phyloP scores from a whole-genome alignment of 495 filamentous ascomycete genomes.

The Umbilicaria muhlenbergii region DNA sequence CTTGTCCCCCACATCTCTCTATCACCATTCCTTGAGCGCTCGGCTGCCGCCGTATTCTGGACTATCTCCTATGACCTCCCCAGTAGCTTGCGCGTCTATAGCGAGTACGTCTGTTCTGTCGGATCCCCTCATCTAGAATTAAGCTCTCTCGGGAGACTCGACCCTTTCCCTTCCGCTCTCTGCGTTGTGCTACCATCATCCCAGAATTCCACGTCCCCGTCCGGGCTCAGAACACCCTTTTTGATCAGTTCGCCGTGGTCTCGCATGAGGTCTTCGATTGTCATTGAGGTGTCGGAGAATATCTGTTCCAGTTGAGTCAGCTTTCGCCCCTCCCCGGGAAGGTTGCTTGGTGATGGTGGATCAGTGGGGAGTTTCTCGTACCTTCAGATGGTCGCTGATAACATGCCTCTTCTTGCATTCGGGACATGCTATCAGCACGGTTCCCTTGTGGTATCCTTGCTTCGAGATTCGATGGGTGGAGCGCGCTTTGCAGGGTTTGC shows the following conservation, averaged over 20 bases:
- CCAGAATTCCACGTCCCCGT: slow-evolving; percentile 37
- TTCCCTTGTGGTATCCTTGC: slow-evolving; percentile 83
- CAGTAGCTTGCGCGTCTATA: no score
- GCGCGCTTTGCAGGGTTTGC: slow-evolving; percentile 63
- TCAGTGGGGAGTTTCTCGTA: slow-evolving; percentile 6
- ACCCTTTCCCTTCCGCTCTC: no score
- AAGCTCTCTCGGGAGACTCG: no score
- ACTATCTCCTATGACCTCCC: no score
- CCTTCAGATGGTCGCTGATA: slow-evolving; percentile 75
- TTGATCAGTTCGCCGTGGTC: slow-evolving; percentile 50
- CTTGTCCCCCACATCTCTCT: no score
- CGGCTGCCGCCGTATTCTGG: no score
- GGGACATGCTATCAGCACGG: slow-evolving; percentile 76
- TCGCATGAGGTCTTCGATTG: slow-evolving; percentile 55
- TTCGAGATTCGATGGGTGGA: slow-evolving; percentile 70
- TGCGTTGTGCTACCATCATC: slow-evolving; percentile 12
- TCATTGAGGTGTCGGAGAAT: slow-evolving; percentile 49
- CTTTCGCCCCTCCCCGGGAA: no score
- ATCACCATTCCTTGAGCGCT: no score
- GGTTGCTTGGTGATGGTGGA: not conserved
- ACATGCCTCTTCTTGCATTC: slow-evolving; percentile 71
- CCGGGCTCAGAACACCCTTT: slow-evolving; percentile 28
- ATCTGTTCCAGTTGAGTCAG: slow-evolving; percentile 25
- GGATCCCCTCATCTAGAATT: no score
- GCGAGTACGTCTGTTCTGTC: no score